Conservation (phyloP, 2,329 filamentous ascomycete species). For the Talaromyces rugulosus region DNA sequence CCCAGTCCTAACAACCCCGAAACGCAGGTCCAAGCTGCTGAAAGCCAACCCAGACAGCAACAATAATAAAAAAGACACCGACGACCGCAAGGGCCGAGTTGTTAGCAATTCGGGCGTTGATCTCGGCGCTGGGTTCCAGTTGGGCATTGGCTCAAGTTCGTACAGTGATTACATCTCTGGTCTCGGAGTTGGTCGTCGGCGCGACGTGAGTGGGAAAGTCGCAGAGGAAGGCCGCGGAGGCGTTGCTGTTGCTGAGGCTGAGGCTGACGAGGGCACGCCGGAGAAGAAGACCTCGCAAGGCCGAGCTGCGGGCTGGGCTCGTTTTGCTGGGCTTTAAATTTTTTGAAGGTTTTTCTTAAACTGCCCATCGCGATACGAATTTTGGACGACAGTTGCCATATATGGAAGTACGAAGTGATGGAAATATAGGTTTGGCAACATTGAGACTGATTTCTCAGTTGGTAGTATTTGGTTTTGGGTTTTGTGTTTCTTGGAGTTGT, state of each 20-base stretch:
- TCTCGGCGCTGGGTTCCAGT: conserved; percentile 20
- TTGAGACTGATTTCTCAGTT: not conserved
- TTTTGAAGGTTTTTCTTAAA: not conserved
- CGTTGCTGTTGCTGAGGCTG: conserved; percentile 13
- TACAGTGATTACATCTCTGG: conserved; percentile 42
- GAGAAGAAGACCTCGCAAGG: conserved; percentile 15
- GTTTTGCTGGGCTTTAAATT: conserved; percentile 41
- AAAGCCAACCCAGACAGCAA: not conserved
- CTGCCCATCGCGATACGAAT: not conserved
- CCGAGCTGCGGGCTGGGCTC: conserved; percentile 43
- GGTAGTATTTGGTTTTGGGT: not conserved
- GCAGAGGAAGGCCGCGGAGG: conserved; percentile 43
- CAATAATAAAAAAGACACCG: conserved; percentile 15
- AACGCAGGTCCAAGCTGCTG: conserved; percentile 3
- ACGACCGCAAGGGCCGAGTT: conserved; percentile 40
- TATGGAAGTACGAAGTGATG: not conserved
- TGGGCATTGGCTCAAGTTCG: conserved; percentile 28
- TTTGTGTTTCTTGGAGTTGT: not conserved
- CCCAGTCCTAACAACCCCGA: conserved; percentile 3
- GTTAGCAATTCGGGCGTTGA: conserved; percentile 42
- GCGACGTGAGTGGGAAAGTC: conserved; percentile 44
- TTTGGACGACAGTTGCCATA: not conserved
- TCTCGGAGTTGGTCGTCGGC: conserved; percentile 40
- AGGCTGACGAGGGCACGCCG: conserved; percentile 12
- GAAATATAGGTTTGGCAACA: not conserved